Evolutionary conservation across 768 basidiomycete genomes (phyloP).

Genomic region (Psilocybe cubensis): DNA sequence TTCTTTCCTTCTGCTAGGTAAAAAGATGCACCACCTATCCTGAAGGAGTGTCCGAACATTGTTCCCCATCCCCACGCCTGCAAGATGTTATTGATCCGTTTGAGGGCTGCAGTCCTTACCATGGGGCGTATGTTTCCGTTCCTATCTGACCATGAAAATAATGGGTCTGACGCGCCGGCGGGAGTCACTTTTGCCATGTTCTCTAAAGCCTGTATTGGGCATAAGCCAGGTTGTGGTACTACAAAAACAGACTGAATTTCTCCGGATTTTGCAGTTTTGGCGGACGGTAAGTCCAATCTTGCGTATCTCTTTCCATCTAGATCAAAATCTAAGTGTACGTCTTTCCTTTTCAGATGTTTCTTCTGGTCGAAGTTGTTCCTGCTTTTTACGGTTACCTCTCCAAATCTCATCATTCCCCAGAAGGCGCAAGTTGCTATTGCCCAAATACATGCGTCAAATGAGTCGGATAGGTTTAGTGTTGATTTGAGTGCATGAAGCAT

Average conservation of each 20-base stretch:
- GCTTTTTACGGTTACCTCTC: conserved; percentile 34
- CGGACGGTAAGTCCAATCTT: conserved; percentile 31
- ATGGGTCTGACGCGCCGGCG: conserved; percentile 28
- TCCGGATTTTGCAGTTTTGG: conserved; percentile 38
- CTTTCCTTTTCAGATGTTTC: conserved; percentile 26
- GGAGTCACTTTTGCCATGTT: conserved; percentile 32
- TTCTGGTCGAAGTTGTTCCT: conserved; percentile 19
- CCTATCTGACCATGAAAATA: conserved; percentile 39
- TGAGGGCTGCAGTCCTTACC: conserved; percentile 27
- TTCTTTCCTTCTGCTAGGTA: conserved; percentile 30
- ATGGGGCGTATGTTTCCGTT: conserved; percentile 30
- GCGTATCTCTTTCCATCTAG: conserved; percentile 28
- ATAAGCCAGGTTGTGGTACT: conserved; percentile 21
- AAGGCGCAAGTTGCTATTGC: conserved; percentile 39
- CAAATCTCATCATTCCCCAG: conserved; percentile 42
- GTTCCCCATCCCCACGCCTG: conserved; percentile 28
- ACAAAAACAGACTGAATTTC: conserved; percentile 35
- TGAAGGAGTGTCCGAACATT: conserved; percentile 44
- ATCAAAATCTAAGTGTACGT: conserved; percentile 26
- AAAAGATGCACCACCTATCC: conserved; percentile 44
- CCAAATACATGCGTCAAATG: conserved; percentile 46
- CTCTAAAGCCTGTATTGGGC: conserved; percentile 31
- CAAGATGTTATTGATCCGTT: conserved; percentile 33
- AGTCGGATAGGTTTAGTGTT: conserved; percentile 23
- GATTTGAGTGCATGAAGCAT: conserved; percentile 30